phyloP scores from a whole-genome alignment of 345 rosid genomes.

The Boechera retrofracta region DNA sequence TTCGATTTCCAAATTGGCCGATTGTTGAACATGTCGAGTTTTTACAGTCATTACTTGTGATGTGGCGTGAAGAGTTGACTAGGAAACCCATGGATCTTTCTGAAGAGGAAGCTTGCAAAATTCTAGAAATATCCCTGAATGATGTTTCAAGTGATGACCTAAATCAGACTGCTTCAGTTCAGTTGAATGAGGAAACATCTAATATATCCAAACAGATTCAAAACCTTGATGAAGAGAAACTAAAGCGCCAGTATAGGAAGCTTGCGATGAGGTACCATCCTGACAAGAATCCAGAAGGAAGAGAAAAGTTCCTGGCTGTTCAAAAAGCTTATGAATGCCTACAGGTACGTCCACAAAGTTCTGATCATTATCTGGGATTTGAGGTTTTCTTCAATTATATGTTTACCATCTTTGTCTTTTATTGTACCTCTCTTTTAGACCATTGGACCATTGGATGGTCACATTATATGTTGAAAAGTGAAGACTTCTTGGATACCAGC shows the following conservation, averaged over 20 bases:
- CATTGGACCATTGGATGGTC: slow-evolving; percentile 30
- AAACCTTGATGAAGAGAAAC: slow-evolving; percentile 98
- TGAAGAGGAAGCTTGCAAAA: slow-evolving; percentile 97
- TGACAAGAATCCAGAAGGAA: slow-evolving; percentile 98
- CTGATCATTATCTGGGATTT: slow-evolving; percentile 14
- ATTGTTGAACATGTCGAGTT: slow-evolving; percentile 99
- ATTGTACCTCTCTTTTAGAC: slow-evolving; percentile 18
- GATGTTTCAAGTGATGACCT: slow-evolving; percentile 69
- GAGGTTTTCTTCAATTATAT: slow-evolving; percentile 14
- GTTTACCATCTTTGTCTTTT: slow-evolving; percentile 10
- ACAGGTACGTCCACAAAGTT: slow-evolving; percentile 62
- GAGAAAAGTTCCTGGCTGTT: slow-evolving; percentile 97
- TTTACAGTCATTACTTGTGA: slow-evolving; percentile 88
- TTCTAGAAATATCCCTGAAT: slow-evolving; percentile 85
- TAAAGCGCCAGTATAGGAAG: slow-evolving; percentile 99
- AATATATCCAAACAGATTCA: slow-evolving; percentile 86
- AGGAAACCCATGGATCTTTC: slow-evolving; percentile 99
- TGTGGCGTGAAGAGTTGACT: slow-evolving; percentile 99
- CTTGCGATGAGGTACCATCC: slow-evolving; percentile 99
- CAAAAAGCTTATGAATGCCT: slow-evolving; percentile 98
- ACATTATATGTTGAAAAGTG: slow-evolving; percentile 11
- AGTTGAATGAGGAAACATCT: slow-evolving; percentile 57
- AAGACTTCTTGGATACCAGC: slow-evolving; percentile 7
- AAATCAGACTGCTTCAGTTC: slow-evolving; percentile 47
- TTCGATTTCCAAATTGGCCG: slow-evolving; percentile 94